These are phyloP conservation scores for Coemansia sp. DNA, from an alignment of 192 early-diverging fungal species.

Conservation along the genomic window DNA sequence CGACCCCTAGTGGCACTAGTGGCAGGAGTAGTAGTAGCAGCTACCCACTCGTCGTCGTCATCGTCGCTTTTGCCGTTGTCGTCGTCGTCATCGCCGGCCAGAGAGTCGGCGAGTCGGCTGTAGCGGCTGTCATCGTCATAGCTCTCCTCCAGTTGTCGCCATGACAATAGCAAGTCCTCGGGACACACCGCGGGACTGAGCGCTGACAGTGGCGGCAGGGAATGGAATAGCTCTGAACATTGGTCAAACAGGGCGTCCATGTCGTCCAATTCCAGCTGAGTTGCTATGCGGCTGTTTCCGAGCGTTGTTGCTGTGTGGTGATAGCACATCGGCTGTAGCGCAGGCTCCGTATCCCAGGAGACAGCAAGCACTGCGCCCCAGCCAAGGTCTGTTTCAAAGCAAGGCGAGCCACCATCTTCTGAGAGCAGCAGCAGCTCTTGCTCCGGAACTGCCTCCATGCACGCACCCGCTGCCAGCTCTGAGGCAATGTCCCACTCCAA, in stretches of 20 bases:
- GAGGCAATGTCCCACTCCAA: not conserved
- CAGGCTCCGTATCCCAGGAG: not conserved
- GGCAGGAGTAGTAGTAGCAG: not conserved
- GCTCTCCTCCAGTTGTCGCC: constrained; percentile 27
- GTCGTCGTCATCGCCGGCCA: not conserved
- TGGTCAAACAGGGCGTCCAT: constrained; percentile 15
- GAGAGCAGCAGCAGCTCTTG: not conserved
- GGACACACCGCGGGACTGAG: not conserved
- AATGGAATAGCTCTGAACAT: constrained; percentile 25
- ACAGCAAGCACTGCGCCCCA: not conserved
- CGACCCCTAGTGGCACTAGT: too few relatives aligned
- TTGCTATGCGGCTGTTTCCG: not conserved
- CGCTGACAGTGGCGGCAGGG: not conserved
- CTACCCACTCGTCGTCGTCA: not conserved
- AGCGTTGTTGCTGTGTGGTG: not conserved
- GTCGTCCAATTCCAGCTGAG: not conserved
- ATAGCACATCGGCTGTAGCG: not conserved
- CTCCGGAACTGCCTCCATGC: not conserved
- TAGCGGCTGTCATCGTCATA: constrained; percentile 20
- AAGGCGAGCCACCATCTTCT: not conserved
- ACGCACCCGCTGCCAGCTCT: not conserved
- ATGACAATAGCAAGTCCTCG: constrained; percentile 12
- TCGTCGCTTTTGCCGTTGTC: too few relatives aligned
- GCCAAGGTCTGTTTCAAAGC: not conserved
- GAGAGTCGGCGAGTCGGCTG: constrained; percentile 18